Conservation (phyloP, 352 stramenopile genomes). For the Phytopythium ostracodes region DNA sequence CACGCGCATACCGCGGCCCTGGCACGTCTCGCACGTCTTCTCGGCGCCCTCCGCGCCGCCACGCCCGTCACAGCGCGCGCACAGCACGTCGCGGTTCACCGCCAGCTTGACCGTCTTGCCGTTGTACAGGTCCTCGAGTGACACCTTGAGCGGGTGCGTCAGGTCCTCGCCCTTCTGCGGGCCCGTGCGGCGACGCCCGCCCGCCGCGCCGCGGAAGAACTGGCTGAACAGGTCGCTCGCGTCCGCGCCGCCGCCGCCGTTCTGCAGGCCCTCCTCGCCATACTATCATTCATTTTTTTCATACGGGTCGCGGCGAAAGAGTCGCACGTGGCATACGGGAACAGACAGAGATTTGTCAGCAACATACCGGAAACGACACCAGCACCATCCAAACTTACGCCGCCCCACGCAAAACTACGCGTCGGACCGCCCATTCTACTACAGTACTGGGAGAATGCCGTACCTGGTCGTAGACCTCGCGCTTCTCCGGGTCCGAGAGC, state of each 20-base stretch:
- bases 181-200: conserved; percentile 55
- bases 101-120: conserved; percentile 98
- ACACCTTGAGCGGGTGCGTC: conserved; percentile 94
- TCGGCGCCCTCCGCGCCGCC: conserved; percentile 92
- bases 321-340: too few relatives aligned
- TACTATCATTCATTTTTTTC: conserved; percentile 62
- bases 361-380: neutral
- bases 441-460: too few relatives aligned
- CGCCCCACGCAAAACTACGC: too few relatives aligned
- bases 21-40: conserved; percentile 92
- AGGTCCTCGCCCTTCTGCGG: conserved; percentile 96
- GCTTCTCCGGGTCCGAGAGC: conserved; percentile 92
- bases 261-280: conserved; percentile 97
- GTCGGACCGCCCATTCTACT: neutral
- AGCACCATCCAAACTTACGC: too few relatives aligned
- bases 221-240: conserved; percentile 95
- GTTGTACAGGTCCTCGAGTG: conserved; percentile 99
- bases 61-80: conserved; percentile 78
- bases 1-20: conserved; percentile 93
- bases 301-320: too few relatives aligned
- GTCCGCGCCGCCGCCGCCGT: conserved; percentile 68
- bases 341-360: conserved; percentile 2
- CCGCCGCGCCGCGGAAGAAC: conserved; percentile 92
- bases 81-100: conserved; percentile 95
- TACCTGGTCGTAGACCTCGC: conserved; percentile 83